Conservation (phyloP, 331 rosid genomes). For the Malus hybrid region DNA sequence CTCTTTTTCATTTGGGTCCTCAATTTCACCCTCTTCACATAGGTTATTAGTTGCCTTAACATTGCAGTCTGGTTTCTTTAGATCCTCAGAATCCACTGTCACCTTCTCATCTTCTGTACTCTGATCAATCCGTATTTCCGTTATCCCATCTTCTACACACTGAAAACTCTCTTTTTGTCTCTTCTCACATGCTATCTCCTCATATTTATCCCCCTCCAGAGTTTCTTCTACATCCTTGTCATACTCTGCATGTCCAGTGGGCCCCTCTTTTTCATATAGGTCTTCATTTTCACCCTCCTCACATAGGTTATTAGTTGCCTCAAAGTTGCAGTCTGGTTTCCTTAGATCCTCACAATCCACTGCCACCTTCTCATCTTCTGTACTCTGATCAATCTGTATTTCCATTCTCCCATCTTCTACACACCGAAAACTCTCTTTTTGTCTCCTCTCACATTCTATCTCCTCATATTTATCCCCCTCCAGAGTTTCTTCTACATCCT, state of each 20-base stretch:
- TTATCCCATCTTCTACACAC: conserved; percentile 11
- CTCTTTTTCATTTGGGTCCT: conserved; percentile 17
- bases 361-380: conserved; percentile 17
- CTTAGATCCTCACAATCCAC: conserved; percentile 26
- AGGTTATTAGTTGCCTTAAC: conserved; percentile 22
- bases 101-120: conserved; percentile 20
- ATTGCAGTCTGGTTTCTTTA: conserved; percentile 19
- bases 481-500: conserved; percentile 23
- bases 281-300: conserved; percentile 39
- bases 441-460: conserved; percentile 23
- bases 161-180: conserved; percentile 17
- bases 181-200: conserved; percentile 25
- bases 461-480: conserved; percentile 16
- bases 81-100: conserved; percentile 25
- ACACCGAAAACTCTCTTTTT: conserved; percentile 16
- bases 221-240: conserved; percentile 24
- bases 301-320: conserved; percentile 23
- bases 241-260: conserved; percentile 20
- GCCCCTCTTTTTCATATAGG: conserved; percentile 19
- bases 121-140: conserved; percentile 8
- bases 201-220: conserved; percentile 12
- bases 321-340: conserved; percentile 20
- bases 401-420: conserved; percentile 10
- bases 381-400: conserved; percentile 11
- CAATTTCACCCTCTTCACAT: conserved; percentile 33